Evolutionary conservation across 208 protist genomes (phyloP), one percentile per base, ranked within the genome.

Genomic region (Phytomonas sp.): DNA sequence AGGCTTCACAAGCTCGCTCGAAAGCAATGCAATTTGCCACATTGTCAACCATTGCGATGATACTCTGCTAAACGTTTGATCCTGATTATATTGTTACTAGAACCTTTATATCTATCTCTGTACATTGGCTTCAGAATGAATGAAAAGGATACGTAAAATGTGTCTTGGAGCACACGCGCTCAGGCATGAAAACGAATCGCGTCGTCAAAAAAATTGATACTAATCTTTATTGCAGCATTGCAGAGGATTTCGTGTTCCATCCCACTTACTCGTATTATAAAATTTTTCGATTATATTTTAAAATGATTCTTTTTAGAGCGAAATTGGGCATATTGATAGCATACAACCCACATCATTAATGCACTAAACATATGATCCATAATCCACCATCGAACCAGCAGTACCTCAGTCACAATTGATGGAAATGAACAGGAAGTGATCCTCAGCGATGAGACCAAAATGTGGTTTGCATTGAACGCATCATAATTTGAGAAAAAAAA

Each of bases 1-100:
- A 89, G 60, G 61, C 61, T 60, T 37, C 61, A 51, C 33, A 65
- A 37, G 37, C 11, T 65, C 61, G 33, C 61, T 65, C 33, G 20
- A 51, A 46, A 37, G 33, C 33, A 65, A 65, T 65, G 6, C 61
- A 65, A 37, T 37, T 53, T 65, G 37, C 33, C 13, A 65, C 33
- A 65, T 65, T 65, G 20, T 7, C 23, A n/a, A 17, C 36, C 33
- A 51, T 65, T 1, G 26, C 36, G 37, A 26, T 65, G 20, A 65
- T 26, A 26, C 20, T 8, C 0, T 56, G 23, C 4, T 11, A 56
- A 56, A 7, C 33, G 33, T 34, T 34, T 34, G 4, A 34, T 6
- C 33, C 33, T 6, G 33, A 34, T 34, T 34, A 34, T 34, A 34
- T 34, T 34, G 33, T 34, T 34, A 34, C 33, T 34, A 34, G 33